Percentiles rank a stretch among this genome's conserved stretches.
phyloP scores from a whole-genome alignment of 2,329 filamentous ascomycete species.

The Berkeleyomyces rouxiae region DNA sequence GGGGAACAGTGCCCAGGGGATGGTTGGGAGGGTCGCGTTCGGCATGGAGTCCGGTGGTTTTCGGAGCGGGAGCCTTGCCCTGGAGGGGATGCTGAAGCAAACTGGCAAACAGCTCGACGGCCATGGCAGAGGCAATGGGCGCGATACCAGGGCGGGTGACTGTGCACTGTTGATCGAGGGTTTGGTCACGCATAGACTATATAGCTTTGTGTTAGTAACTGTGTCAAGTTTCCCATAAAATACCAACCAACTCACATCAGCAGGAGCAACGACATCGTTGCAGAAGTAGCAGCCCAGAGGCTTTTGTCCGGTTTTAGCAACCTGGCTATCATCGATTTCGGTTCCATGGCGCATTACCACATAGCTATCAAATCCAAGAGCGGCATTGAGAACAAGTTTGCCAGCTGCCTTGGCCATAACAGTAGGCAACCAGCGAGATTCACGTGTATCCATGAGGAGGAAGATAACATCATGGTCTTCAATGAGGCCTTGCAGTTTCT shows the following conservation, averaged over 20 bases:
- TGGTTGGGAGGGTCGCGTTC: constrained; percentile 41
- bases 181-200: constrained; percentile 83
- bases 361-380: constrained; percentile 88
- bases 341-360: constrained; percentile 93
- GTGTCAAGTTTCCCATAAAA: constrained; percentile 15
- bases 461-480: constrained; percentile 83
- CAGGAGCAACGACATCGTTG: constrained; percentile 89
- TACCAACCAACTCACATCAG: constrained; percentile 50
- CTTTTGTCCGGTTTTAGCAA: constrained; percentile 44
- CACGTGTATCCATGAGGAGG: constrained; percentile 89
- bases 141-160: constrained; percentile 89
- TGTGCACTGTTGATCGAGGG: constrained; percentile 93
- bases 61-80: constrained; percentile 41
- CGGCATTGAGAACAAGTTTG: constrained; percentile 94
- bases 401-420: constrained; percentile 85
- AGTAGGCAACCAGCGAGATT: constrained; percentile 88
- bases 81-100: constrained; percentile 71
- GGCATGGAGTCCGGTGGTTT: constrained; percentile 27
- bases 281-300: constrained; percentile 94
- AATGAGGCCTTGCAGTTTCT: constrained; percentile 57
- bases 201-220: constrained; percentile 8
- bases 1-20: constrained; percentile 54
- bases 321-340: constrained; percentile 30
- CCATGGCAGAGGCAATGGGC: constrained; percentile 74
- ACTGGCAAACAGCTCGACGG: constrained; percentile 80